Base-by-base conservation (phyloP, 768 basidiomycete species). In the Pleurotus djamor region DNA sequence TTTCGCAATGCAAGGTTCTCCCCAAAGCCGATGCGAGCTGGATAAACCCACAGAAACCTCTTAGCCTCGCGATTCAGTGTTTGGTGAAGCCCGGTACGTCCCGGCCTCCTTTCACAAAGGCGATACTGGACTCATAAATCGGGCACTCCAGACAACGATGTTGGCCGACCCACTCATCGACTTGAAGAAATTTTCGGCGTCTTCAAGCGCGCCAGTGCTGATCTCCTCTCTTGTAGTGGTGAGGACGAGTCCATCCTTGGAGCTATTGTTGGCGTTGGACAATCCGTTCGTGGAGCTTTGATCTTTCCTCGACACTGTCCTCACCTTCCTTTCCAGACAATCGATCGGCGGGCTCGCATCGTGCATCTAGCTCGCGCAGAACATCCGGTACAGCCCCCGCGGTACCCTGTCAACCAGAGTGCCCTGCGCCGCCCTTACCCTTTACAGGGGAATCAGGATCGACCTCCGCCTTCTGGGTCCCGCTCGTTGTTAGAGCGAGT, bases 11-110 rank as follows among this genome's bases (percentile, higher is more conserved):
- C 0, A 69, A 67, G 57, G 58, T 78, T 7, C 61, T 76, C 1
- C 65, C 72, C n/a, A 80, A 76, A 59, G 68, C 67, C 36, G 61
- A 62, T 8, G 71, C 73, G 41, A 64, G 67, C 0, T 78, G 72
- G 75, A 68, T 61, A 36, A 70, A 68, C 38, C 52, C 54, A n/a
- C 57, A 63, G 12, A 48, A 61, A 5, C 69, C 67, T 3, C 66
- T 71, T 12, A 65, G 63, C 21, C 62, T 81, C 36, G 74, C 66
- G 1, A 73, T 83, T 6, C 74, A 79, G 54, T 82, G 80, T 61
- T 70, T 79, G n/a, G 57, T 78, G 36, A 66, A 76, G 58, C 69
- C 74, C 14, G 73, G 81, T 78, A 57, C 10, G 74, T 65, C 43
- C 41, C n/a, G 44, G 5, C 54, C 13, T 58, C 28, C 12, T 28